These are phyloP conservation scores for Kandelia obovata DNA, from an alignment of 345 rosid genomes.

Conservation along the genomic window DNA sequence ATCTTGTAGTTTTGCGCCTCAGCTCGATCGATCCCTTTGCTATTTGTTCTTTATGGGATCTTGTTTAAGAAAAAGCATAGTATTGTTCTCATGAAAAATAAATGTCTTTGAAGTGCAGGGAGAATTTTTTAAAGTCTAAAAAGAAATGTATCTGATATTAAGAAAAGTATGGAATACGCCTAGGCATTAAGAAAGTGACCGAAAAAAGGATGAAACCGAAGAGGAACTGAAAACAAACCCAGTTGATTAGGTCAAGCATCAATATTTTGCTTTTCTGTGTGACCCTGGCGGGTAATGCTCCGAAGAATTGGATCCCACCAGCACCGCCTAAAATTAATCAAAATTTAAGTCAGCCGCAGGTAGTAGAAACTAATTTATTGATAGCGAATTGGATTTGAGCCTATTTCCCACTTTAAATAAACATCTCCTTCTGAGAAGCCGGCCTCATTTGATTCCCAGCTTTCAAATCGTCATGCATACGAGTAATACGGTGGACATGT, in stretches of 20 bases:
- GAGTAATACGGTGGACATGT: too few species aligned
- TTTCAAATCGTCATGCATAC: neutral
- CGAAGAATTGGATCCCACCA: conserved; percentile 36
- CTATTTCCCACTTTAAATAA: conserved; percentile 19
- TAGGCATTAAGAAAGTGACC: neutral
- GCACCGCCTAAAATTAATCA: conserved; percentile 31
- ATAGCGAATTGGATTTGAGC: conserved; percentile 8
- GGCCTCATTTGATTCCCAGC: neutral
- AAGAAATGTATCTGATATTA: too few species aligned
- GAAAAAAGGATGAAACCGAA: too few species aligned
- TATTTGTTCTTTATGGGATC: neutral
- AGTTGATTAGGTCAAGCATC: conserved; percentile 5
- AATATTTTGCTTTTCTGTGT: neutral
- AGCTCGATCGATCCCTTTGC: neutral
- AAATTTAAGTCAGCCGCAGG: neutral
- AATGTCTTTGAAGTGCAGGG: too few species aligned
- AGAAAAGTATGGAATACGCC: neutral
- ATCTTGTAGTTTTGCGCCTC: conserved; percentile 1
- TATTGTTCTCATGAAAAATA: too few species aligned
- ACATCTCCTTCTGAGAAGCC: neutral
- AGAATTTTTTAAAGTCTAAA: too few species aligned
- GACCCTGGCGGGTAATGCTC: conserved; percentile 20
- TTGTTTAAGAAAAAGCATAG: neutral
- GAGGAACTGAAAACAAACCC: neutral
- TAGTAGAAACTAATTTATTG: neutral